Conservation (phyloP, 441 rosid species). For the Melastoma candidum region DNA sequence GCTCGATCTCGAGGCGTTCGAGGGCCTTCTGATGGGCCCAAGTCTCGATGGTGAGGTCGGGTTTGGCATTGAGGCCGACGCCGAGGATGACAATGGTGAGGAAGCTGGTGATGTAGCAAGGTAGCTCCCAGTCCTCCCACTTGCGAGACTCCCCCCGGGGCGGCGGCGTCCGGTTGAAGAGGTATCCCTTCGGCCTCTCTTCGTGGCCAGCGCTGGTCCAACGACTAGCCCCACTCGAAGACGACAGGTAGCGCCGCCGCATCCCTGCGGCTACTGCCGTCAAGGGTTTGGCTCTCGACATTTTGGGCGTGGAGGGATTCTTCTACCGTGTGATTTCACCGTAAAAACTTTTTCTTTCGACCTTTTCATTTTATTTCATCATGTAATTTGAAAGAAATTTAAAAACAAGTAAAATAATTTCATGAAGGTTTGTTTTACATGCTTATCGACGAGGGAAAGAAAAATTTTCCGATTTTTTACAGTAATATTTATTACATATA, state of each 20-base stretch:
- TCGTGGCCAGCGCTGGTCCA: constrained; percentile 75
- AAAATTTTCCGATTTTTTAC: too few relatives aligned
- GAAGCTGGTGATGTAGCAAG: constrained; percentile 91
- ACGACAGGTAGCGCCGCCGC: constrained; percentile 51
- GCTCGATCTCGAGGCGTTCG: constrained; percentile 61
- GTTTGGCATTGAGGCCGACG: constrained; percentile 89
- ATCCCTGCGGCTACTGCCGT: constrained; percentile 33
- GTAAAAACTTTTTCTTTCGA: too few relatives aligned
- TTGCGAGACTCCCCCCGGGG: constrained; percentile 79
- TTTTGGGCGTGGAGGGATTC: constrained; percentile 1
- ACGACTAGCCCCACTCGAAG: constrained; percentile 45
- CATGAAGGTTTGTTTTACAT: too few relatives aligned
- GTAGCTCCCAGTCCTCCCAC: constrained; percentile 98
- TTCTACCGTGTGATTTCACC: too few relatives aligned
- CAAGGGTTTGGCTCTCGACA: constrained; percentile 15
- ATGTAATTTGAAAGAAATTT: too few relatives aligned
- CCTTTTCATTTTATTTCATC: too few relatives aligned
- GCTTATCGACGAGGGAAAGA: too few relatives aligned
- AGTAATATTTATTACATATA: too few relatives aligned
- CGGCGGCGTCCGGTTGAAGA: constrained; percentile 57
- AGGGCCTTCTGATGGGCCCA: constrained; percentile 94
- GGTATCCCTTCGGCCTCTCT: constrained; percentile 71
- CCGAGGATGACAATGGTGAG: constrained; percentile 82
- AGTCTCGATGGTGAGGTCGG: constrained; percentile 90
- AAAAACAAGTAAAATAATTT: too few relatives aligned